Percentiles rank a stretch among this genome's conserved stretches.
phyloP scores from a whole-genome alignment of 495 filamentous ascomycete genomes.

The Aspergillus funiculosus region DNA sequence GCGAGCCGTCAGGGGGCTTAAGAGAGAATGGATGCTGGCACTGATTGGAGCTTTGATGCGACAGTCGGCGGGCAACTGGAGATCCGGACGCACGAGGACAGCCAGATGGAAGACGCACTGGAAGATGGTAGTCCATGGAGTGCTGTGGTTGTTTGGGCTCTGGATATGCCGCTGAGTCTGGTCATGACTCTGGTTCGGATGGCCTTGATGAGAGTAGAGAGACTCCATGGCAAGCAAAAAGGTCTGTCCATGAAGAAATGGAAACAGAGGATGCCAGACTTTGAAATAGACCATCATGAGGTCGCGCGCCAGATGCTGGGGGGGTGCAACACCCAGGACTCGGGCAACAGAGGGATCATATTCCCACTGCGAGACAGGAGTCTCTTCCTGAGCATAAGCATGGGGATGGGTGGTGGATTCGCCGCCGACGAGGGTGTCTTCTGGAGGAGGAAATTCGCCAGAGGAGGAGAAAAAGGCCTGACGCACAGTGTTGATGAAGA shows the following conservation, averaged over 20 bases:
- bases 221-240: conserved; percentile 44
- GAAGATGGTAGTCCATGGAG: conserved; percentile 37
- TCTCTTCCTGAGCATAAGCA: conserved; percentile 4
- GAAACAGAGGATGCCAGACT: conserved; percentile 46
- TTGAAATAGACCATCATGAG: conserved; percentile 42
- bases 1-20: conserved; percentile 26
- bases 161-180: conserved; percentile 21
- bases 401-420: conserved; percentile 23
- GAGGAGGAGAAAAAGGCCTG: conserved; percentile 32
- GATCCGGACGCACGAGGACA: conserved; percentile 25
- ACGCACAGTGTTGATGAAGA: conserved; percentile 41
- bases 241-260: conserved; percentile 46
- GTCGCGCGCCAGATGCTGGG: conserved; percentile 24
- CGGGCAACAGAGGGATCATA: conserved; percentile 30
- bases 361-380: conserved; percentile 26
- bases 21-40: conserved; percentile 24
- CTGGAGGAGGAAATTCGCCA: conserved; percentile 32
- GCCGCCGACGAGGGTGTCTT: conserved; percentile 35
- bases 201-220: conserved; percentile 27
- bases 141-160: conserved; percentile 1
- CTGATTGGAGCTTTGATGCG: conserved; percentile 27
- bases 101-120: conserved; percentile 39
- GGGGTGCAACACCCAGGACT: conserved; percentile 28
- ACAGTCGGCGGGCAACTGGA: conserved; percentile 22
- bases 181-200: background rate